A percentile compares a stretch with the other conserved stretches of the same genome.
Conservation (phyloP, 768 basidiomycete species). For the Tylopilus felleus region DNA sequence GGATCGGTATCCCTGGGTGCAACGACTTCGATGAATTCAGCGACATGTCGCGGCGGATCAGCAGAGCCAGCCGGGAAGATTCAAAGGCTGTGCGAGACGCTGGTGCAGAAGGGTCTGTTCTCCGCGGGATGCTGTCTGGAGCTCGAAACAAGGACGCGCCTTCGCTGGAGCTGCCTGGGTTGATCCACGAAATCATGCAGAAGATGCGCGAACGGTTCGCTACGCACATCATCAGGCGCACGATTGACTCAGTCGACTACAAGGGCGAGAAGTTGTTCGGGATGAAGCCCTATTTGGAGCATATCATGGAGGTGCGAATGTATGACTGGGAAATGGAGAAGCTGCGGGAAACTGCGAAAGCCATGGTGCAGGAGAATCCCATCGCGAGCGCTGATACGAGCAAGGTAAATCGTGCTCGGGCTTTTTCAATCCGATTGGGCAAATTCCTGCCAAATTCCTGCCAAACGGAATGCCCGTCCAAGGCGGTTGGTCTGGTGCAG, state of each 20-base stretch:
- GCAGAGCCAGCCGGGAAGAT: background rate
- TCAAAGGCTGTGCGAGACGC: background rate
- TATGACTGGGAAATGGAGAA: constrained; percentile 8
- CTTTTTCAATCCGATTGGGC: too few relatives aligned
- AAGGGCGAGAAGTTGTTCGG: background rate
- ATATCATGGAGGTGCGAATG: background rate
- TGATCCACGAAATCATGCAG: background rate
- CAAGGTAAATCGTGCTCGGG: background rate
- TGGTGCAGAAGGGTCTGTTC: background rate
- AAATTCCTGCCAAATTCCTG: too few relatives aligned
- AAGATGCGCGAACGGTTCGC: constrained; percentile 7
- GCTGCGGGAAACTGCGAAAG: constrained; percentile 2
- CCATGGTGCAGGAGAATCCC: constrained; percentile 11
- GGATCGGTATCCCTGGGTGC: background rate
- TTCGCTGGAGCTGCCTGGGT: background rate
- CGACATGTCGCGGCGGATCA: background rate
- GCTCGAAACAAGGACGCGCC: background rate
- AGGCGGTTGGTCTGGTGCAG: too few relatives aligned
- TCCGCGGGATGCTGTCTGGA: background rate
- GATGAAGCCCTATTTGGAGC: constrained; percentile 4
- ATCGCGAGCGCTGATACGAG: background rate
- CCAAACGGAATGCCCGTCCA: too few relatives aligned
- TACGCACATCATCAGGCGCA: background rate
- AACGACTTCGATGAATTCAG: background rate
- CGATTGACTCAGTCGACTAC: constrained; percentile 4